phyloP scores from a whole-genome alignment of 2,329 filamentous ascomycete species.

The Tolypocladium amazonense region DNA sequence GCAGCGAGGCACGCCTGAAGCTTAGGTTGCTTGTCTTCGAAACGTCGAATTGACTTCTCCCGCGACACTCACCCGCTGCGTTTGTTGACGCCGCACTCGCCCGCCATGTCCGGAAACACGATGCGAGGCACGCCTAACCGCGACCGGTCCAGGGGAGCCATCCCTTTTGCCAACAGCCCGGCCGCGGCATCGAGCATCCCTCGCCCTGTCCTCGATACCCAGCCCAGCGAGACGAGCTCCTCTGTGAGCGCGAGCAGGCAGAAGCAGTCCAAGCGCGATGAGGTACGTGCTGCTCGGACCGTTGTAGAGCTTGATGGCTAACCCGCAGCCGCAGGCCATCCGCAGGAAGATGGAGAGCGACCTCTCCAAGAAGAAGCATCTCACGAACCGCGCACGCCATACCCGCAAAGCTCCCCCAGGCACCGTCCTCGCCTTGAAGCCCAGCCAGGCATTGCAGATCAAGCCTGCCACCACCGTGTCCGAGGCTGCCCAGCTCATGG shows the following conservation, averaged over 20 bases:
- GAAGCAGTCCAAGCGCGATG: slow-evolving; percentile 96
- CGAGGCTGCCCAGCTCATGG: slow-evolving; percentile 97
- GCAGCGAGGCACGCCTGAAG: not conserved
- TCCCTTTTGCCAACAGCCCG: slow-evolving; percentile 53
- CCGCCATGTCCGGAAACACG: slow-evolving; percentile 47
- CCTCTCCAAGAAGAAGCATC: slow-evolving; percentile 92
- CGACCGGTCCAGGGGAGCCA: slow-evolving; percentile 44
- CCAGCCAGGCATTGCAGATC: slow-evolving; percentile 92
- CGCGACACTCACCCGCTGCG: not conserved
- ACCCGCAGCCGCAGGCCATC: slow-evolving; percentile 58
- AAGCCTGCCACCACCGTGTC: slow-evolving; percentile 90
- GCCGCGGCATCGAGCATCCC: slow-evolving; percentile 53
- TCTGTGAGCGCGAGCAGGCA: slow-evolving; percentile 87
- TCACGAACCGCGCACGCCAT: slow-evolving; percentile 66
- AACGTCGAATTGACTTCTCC: not conserved
- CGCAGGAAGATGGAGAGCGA: slow-evolving; percentile 94
- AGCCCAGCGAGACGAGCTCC: slow-evolving; percentile 50
- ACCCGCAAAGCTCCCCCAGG: slow-evolving; percentile 91
- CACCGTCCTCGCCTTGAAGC: slow-evolving; percentile 89
- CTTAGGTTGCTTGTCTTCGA: not conserved
- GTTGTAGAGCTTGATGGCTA: not conserved
- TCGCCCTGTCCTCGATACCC: slow-evolving; percentile 56
- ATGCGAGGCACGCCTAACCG: slow-evolving; percentile 61
- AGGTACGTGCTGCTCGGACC: slow-evolving; percentile 52
- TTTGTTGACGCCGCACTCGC: slow-evolving; percentile 13